Evolutionary conservation across 371 early-diverging fungal species (phyloP).

Genomic region (Apophysomyces elegans): DNA sequence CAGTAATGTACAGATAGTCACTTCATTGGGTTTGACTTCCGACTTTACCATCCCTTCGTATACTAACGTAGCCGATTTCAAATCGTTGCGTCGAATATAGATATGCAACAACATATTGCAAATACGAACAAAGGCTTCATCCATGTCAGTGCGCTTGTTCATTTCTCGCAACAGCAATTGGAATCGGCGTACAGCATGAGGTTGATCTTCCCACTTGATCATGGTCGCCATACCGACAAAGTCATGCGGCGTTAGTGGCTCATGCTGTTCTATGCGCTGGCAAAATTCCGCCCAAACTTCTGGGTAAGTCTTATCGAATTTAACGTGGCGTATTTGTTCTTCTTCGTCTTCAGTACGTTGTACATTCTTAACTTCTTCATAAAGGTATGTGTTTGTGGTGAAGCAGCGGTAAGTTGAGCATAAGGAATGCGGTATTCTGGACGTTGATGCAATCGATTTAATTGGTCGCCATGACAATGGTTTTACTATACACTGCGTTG

Average conservation of each 20-base stretch:
- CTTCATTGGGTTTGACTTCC: conserved; percentile 10
- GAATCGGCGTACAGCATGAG: conserved; percentile 14
- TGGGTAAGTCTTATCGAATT: background rate
- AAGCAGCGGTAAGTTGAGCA: background rate
- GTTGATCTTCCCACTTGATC: conserved; percentile 4
- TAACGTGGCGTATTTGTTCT: background rate
- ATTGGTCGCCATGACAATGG: background rate
- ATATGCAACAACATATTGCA: conserved; percentile 47
- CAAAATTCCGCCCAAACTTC: conserved; percentile 3
- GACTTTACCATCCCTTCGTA: conserved; percentile 33
- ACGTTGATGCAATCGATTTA: background rate
- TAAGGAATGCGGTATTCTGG: background rate
- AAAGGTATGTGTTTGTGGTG: background rate
- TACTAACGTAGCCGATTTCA: conserved; percentile 35
- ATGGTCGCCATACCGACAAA: background rate
- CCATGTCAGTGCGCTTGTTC: conserved; percentile 16
- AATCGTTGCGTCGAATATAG: conserved; percentile 24
- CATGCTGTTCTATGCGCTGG: background rate
- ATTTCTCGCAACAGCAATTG: conserved; percentile 33
- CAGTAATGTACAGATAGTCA: conserved; percentile 32
- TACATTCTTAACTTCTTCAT: background rate
- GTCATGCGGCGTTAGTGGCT: background rate
- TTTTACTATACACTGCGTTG: background rate
- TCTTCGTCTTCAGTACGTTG: background rate
- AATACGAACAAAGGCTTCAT: conserved; percentile 23